A percentile compares a stretch with the other conserved stretches of the same genome.
Evolutionary conservation across 805 yeast genomes (phyloP).

Genomic region (Barnettozyma populi): DNA sequence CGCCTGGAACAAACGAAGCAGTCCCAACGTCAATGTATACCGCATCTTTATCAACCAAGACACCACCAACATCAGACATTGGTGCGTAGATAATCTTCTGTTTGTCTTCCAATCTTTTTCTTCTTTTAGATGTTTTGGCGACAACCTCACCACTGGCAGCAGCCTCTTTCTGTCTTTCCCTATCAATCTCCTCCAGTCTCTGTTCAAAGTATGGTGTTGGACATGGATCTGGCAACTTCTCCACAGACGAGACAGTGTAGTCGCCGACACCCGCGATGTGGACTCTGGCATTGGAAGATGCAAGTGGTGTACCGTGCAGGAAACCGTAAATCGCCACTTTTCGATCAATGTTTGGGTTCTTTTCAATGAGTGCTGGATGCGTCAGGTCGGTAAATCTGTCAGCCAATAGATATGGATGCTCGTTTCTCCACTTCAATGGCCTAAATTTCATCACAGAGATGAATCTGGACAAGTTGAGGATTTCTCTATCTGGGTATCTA

Average conservation of each 20-base stretch:
- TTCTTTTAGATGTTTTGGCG: conserved; percentile 65
- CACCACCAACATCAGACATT: conserved; percentile 99
- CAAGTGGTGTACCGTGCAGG: conserved; percentile 87
- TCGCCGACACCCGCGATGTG: conserved; percentile 98
- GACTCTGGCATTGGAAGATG: conserved; percentile 61
- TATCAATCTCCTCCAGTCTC: conserved; percentile 71
- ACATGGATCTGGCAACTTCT: conserved; percentile 95
- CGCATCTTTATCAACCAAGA: conserved; percentile 93
- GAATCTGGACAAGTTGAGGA: conserved; percentile 84
- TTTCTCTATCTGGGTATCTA: conserved; percentile 95
- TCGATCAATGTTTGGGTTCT: conserved; percentile 79
- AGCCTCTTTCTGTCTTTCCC: conserved; percentile 66
- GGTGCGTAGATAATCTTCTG: conserved; percentile 96
- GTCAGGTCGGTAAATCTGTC: conserved; percentile 93
- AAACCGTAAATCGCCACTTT: conserved; percentile 91
- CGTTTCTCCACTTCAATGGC: conserved; percentile 99
- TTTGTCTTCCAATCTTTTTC: conserved; percentile 89
- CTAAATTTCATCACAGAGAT: conserved; percentile 96
- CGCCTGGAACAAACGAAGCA: conserved; percentile 54
- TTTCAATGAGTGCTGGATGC: conserved; percentile 77
- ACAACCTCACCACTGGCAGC: conserved; percentile 51
- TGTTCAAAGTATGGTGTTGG: conserved; percentile 95
- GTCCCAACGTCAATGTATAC: conserved; percentile 72
- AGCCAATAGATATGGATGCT: conserved; percentile 89
- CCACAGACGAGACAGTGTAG: conserved; percentile 65